Base-by-base conservation (phyloP, 2,329 filamentous ascomycete species). In the Microsporum audouinii region DNA sequence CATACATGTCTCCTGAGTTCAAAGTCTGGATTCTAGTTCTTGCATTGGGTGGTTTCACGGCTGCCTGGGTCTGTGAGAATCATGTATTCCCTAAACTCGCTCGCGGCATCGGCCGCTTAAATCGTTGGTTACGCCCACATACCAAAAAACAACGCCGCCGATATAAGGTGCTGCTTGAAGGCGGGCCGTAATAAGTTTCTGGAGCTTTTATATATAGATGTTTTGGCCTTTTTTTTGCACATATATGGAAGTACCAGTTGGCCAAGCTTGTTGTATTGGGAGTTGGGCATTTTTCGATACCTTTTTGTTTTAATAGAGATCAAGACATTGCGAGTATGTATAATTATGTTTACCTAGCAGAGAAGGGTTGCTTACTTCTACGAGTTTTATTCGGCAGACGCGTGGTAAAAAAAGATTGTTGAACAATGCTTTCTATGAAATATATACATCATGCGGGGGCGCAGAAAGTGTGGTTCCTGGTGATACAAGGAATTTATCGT, bases 141-240 rank as follows among this genome's bases (percentile, higher is more conserved):
- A 80, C 79, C 70, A 75, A 78, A 49, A 96, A 96, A 78, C 84
- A 87, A 75, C 82, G 91, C 65, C 96, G 96, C 75, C 79, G 86
- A 76, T 96, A 96, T 71, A 97, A 97, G 76, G 68, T 89, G 23
- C 86, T 96, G 34, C 71, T 81, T 57, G 88, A 94, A 70, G 78
- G 43, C 12, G 39, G 43, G 23, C 49, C 34, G 12, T 41, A 33
- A 57, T 27, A 29, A 8, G 8, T 29, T 43, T 29, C 5, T 2
- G 33, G 7, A 14, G 34, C 4, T 29, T 39, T 31, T 36, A 14
- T 57, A 38, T 57, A 57, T 33, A 57, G 12, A 57, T 23, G 17
- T 41, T 31, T 41, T 33, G 36, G 39, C 5, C 34, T 36, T 36
- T 36, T 36, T n/a, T 41, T 33, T 57, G 55, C 36, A 57, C 55